Evolutionary conservation across 1,284 basidiomycete genomes (phyloP), one percentile per base, ranked within the genome.

Genomic region (Ceratobasidium sp.): DNA sequence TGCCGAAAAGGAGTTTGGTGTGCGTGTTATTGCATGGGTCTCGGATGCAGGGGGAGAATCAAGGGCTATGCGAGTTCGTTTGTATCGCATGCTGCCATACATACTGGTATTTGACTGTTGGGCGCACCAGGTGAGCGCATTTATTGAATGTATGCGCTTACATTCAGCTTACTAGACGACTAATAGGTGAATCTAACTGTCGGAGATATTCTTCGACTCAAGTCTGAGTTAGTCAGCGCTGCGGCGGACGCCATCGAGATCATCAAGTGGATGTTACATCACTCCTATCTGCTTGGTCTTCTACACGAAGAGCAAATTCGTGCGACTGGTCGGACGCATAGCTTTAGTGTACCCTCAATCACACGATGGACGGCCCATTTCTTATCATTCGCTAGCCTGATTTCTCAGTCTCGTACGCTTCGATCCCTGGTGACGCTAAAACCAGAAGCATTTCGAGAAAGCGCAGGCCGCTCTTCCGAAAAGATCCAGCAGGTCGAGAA

Each of bases 11-110:
- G 26, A 59, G 12, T 33, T 73, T 40, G 52, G 56, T 10, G 79
- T 80, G 3, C 80, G 12, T 23, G 80, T 86, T 3, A 78, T 85
- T 54, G 83, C 83, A 17, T 68, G 86, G 54, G 79, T 79, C 6
- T 83, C 84, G 13, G 70, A 73, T 61, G 70, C 70, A 9, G 15
- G 28, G 7, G 70, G 70, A 17, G 70, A 73, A 42, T 69, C 70
- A 20, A 15, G 56, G 26, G 70, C 52, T 3, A 38, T 56, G 33
- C 56, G 56, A 12, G 9, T 33, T 2, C 56, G 65, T 10, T 48
- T 73, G 15, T 38, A 28, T 15, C 23, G 9, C 12, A 20, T 26
- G 23, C 13, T 40, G 5, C 70, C 70, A 20, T 40, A 61, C 20
- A 26, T 73, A 10, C 10, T 73, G 13, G 40, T 40, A 38, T 26